These are phyloP conservation scores for Echeveria elegans DNA, from an alignment of 164 flowering plant genomes.

Conservation along the genomic window DNA sequence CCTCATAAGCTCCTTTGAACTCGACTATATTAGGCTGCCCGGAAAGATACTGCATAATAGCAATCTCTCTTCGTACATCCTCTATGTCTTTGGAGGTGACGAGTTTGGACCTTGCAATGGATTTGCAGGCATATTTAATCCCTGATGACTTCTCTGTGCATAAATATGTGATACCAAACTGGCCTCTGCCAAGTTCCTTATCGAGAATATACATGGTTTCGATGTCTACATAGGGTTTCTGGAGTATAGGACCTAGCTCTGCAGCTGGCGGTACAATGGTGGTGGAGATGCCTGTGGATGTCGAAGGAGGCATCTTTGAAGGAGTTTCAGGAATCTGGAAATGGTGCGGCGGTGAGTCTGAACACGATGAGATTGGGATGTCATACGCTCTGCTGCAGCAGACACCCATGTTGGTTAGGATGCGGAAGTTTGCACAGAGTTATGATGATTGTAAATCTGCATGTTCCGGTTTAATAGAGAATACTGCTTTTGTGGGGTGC, in stretches of 20 bases:
- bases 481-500: not conserved
- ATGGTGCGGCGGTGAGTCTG: conserved; percentile 2
- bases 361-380: conserved; percentile 1
- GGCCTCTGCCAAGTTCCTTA: conserved; percentile 4
- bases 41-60: not conserved
- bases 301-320: not conserved
- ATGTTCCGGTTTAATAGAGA: not conserved
- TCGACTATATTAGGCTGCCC: conserved; percentile 6
- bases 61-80: not conserved
- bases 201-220: not conserved
- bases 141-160: conserved; percentile 7
- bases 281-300: not conserved
- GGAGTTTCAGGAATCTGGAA: not conserved
- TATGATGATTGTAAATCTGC: not conserved
- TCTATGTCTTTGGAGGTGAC: not conserved
- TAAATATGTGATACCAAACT: conserved; percentile 1
- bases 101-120: not conserved
- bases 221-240: not conserved
- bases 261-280: not conserved
- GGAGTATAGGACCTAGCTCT: conserved; percentile 5
- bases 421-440: not conserved
- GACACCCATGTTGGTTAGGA: not conserved
- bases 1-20: conserved; percentile 4
- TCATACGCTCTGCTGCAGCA: conserved; percentile 1
- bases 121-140: conserved; percentile 1